Base-by-base conservation (phyloP, 1,284 basidiomycete genomes). In the Thelephora terrestris region DNA sequence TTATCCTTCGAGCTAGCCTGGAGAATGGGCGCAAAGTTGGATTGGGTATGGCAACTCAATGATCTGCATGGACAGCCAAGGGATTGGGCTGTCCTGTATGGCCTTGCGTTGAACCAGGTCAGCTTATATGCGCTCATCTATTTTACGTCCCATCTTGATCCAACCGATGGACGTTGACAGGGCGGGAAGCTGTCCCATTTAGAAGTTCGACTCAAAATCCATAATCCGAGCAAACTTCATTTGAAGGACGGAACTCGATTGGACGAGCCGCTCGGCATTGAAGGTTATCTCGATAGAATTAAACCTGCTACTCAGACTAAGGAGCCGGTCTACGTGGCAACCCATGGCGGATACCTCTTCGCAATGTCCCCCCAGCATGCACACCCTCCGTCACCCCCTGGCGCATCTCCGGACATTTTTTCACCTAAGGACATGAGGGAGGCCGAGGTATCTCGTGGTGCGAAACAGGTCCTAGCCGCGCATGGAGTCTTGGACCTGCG, bases 231-330 rank as follows among this genome's bases (percentile, higher is more conserved):
- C 3, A 66, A 69, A 40, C 59, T 87, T 21, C 70, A 71, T 51
- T 62, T 78, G 16, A 74, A 73, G 50, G 71, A 77, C 52, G 81
- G 79, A 43, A 73, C 66, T 16, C 68, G 65, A 38, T 58, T 89
- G 12, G 63, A 73, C 17, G 86, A 92, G 59, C 90, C 90, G 1
- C 77, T 79, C 0, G 75, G 78, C 1, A 67, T 92, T 42, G 90
- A 93, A 64, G 90, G 90, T 2, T 92, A 85, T 63, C 64, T 91
- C 32, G 76, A 85, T 50, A 80, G 84, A 46, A 74, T 91, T 58
- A 77, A 75, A 52, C 71, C 78, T 0, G 78, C 78, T 48, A 73
- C 76, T 29, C 78, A 81, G 53, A 62, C 66, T 25, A 78, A 74
- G 51, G 78, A 81, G 45, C 68, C 73, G 7, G 59, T 85, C 6